A percentile compares a stretch with the other conserved stretches of the same genome.
Evolutionary conservation across 805 yeast genomes (phyloP).

Genomic region (Phaffomyces thermotolerans): DNA sequence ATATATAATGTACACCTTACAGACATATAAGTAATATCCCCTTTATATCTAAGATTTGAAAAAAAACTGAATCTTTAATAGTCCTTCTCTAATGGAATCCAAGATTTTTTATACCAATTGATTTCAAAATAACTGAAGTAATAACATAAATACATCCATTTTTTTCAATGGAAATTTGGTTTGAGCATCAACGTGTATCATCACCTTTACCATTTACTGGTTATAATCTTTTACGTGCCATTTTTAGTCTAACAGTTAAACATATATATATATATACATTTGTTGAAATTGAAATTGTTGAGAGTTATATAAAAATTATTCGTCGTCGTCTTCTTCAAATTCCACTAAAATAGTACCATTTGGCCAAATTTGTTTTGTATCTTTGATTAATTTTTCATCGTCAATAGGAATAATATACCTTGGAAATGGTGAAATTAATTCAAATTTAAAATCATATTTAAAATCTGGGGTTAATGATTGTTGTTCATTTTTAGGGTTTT

Average conservation of each 20-base stretch:
- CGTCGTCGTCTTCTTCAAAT: slow-evolving; percentile 19
- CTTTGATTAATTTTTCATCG: slow-evolving; percentile 25
- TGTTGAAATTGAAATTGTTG: no score
- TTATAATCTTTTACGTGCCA: no score
- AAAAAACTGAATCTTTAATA: slow-evolving; percentile 31
- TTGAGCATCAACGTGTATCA: background rate
- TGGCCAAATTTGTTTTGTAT: slow-evolving; percentile 54
- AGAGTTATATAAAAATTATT: no score
- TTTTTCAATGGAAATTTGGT: background rate
- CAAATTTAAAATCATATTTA: slow-evolving; percentile 43
- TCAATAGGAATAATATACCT: slow-evolving; percentile 37
- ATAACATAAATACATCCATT: background rate
- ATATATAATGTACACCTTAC: no score
- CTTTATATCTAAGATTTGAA: slow-evolving; percentile 27
- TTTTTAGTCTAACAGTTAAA: no score
- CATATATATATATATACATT: no score
- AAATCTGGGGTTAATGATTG: background rate
- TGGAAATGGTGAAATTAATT: slow-evolving; percentile 57
- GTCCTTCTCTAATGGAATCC: slow-evolving; percentile 29
- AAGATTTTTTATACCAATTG: slow-evolving; percentile 7
- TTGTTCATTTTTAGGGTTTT: background rate
- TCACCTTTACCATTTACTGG: slow-evolving; percentile 35
- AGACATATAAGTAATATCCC: no score
- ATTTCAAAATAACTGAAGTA: slow-evolving; percentile 3
- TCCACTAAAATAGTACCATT: slow-evolving; percentile 60